A percentile compares a stretch with the other conserved stretches of the same genome.
phyloP scores from a whole-genome alignment of 768 basidiomycete species.

The Russula brevipes region DNA sequence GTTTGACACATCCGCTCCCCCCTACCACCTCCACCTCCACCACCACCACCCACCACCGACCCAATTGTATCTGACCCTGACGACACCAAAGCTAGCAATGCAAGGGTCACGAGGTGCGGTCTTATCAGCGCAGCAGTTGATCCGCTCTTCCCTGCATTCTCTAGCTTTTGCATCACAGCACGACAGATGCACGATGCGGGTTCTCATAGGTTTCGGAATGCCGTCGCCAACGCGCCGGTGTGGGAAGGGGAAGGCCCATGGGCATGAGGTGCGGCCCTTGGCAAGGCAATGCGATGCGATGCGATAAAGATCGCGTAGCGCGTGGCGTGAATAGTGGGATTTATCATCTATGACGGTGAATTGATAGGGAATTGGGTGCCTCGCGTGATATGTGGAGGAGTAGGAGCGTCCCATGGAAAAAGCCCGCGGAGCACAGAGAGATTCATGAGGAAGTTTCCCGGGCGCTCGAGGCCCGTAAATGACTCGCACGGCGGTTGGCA shows the following conservation, averaged over 20 bases:
- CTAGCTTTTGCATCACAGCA: not conserved
- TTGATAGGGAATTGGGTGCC: not conserved
- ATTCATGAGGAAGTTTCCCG: constrained; percentile 9
- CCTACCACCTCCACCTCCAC: not conserved
- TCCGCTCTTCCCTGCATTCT: not conserved
- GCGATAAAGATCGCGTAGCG: constrained; percentile 12
- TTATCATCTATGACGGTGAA: not conserved
- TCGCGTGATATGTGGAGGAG: not conserved
- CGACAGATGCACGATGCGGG: no score
- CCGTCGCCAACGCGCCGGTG: constrained; percentile 16
- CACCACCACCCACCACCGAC: not conserved
- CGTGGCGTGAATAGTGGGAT: not conserved
- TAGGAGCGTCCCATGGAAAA: not conserved
- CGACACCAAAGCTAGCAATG: not conserved
- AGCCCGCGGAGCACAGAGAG: not conserved
- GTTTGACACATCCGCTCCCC: not conserved
- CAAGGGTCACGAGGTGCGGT: constrained; percentile 3
- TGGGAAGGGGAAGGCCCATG: not conserved
- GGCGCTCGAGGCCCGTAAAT: not conserved
- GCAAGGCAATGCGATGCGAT: not conserved
- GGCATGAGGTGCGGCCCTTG: not conserved
- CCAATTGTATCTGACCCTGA: not conserved
- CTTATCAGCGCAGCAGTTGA: not conserved
- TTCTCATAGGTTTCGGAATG: not conserved
- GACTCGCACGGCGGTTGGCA: not conserved